Percentiles rank a stretch among this genome's conserved stretches.
Evolutionary conservation across 805 yeast genomes (phyloP).

Genomic region (Candida ponderosae): DNA sequence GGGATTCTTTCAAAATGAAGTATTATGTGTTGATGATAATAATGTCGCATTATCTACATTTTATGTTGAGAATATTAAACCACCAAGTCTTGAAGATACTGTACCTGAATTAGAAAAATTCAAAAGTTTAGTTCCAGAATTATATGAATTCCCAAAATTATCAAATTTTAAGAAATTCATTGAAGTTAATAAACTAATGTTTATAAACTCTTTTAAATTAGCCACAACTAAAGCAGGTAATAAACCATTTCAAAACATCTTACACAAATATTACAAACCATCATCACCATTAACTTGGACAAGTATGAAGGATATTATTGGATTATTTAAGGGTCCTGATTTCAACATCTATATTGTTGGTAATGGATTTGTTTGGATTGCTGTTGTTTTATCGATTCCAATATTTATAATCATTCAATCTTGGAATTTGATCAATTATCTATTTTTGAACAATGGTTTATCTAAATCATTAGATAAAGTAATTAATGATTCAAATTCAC

Average conservation of each 20-base stretch:
- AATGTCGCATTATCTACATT: conserved; percentile 60
- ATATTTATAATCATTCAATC: conserved; percentile 11
- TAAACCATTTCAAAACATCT: too few relatives aligned
- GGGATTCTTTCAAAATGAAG: conserved; percentile 85
- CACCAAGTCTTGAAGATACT: conserved; percentile 33
- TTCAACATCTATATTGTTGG: conserved; percentile 53
- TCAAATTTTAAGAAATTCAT: conserved; percentile 41
- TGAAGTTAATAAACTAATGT: conserved; percentile 53
- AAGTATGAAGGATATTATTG: conserved; percentile 47
- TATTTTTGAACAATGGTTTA: conserved; percentile 17
- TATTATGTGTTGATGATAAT: conserved; percentile 75
- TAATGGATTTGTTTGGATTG: conserved; percentile 50
- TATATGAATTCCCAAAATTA: conserved; percentile 22
- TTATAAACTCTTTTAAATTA: conserved; percentile 24
- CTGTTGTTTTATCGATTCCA: conserved; percentile 28
- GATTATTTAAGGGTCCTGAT: conserved; percentile 40
- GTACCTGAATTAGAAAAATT: too few relatives aligned
- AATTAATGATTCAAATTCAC: conserved; percentile 11
- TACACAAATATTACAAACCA: too few relatives aligned
- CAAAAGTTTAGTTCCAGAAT: too few relatives aligned
- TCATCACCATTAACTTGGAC: conserved; percentile 64
- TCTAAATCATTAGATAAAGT: conserved; percentile 8
- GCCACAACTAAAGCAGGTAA: too few relatives aligned
- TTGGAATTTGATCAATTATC: conserved; percentile 21
- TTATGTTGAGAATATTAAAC: conserved; percentile 60